Base-by-base conservation (phyloP, 768 basidiomycete species). In the Cytidiella melzeri region DNA sequence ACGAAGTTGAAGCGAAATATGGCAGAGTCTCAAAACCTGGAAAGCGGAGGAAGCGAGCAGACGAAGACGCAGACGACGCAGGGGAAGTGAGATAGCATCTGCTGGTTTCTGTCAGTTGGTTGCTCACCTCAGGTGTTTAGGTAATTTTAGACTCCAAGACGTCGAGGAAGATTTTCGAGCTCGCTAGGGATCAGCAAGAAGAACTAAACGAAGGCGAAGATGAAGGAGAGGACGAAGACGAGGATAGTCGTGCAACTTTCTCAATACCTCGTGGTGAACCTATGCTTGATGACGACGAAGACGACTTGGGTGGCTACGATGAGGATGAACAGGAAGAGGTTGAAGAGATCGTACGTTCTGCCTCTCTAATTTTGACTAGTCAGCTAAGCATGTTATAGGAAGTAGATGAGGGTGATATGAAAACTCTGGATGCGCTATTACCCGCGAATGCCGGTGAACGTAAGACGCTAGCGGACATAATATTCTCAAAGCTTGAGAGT, bases 381-480 rank as follows among this genome's bases (percentile, higher is more conserved):
- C n/a, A 27, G 7, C 42, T 50, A 37, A 25, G 40, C 28, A 18
- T 47, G 36, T 43, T 43, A 12, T 60, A 90, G 88, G 79, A 95
- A 75, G 87, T 99, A 61, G 94, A 98, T 69, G 81, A 87, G 51
- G 81, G 74, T 53, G 96, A 98, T 68, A 74, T 95, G 66, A 80
- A 86, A 56, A 81, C 92, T 1, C 72, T 99, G 28, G 93, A 97
- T 57, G 73, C 81, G 12, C 72, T 92, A 25, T 76, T 90, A 38
- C 92, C 92, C 34, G 69, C 81, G 12, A 89, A 84, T 66, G 74
- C 80, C 13, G 76, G 78, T 5, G 84, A 89, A 64, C 80, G 90
- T 40, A 78, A 80, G 64, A 97, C 95, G 2, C 71, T 99, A 25
- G 96, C 96, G 25, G 96, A 99, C 64, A 74, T 98, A n/a, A 99